Evolutionary conservation across 306 rosid species (phyloP), one percentile per base, ranked within the genome.

Genomic region (Acacia confusa): DNA sequence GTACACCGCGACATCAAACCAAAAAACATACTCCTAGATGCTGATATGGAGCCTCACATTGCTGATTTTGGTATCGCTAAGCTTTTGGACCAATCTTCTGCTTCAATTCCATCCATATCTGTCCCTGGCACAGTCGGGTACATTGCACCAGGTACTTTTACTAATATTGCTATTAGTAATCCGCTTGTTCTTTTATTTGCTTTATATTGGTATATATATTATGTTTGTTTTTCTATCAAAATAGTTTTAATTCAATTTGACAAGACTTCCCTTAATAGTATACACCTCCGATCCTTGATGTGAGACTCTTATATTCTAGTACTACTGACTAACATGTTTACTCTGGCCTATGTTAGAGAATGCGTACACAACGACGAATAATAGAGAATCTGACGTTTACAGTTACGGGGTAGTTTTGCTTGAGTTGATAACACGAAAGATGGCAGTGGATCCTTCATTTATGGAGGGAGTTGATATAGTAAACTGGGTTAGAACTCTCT

Each of bases 1-100:
- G 90, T 93, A 60, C 97, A 95, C 84, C 85, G 95, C 15, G 99
- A 95, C 86, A 87, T 95, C 88, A 92, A 95, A 74, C 94, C 97
- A 13, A 85, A 67, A 45, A 95, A 95, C 80, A 91, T 95, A 70
- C 97, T 95, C 75, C 65, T 93, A 25, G 97, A 93, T 81, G 81
- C 88, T 32, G 95, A 93, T 22, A 90, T 93, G 99, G 97, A 87
- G 82, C 93, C 97, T 50, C 89, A 82, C 81, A 93, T 95, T 4
- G 79, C 85, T 28, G 97, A 95, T 86, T 95, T 95, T 32, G 97
- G 99, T 19, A 88, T 95, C 45, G 97, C 97, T 76, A 95, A 89
- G 82, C 89, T 95, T 60, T 34, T 95, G 84, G 90, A 92, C 81
- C 92, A 89, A 67, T 79, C 92, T 28, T 89, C 89, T 50, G 22